phyloP scores from a whole-genome alignment of 1,139 yeast species.

The Magnusiomyces tetraspermus region DNA sequence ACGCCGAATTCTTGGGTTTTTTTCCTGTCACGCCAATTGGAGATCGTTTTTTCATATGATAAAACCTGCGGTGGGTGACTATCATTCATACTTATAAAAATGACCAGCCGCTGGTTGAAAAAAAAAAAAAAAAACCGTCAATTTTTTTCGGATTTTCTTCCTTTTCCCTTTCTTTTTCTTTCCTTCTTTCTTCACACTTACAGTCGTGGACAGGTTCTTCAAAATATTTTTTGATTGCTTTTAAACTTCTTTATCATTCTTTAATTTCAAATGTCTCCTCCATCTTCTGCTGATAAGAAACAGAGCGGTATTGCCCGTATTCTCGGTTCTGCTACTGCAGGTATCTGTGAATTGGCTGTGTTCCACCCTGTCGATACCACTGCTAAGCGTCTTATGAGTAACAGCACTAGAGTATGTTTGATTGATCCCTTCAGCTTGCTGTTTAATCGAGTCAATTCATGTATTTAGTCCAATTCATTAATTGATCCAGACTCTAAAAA shows the following conservation, averaged over 20 bases:
- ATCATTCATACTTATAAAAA: no score
- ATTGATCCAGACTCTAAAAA: no score
- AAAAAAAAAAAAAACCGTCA: neutral
- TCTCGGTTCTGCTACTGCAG: constrained; percentile 95
- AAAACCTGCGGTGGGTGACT: no score
- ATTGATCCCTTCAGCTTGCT: no score
- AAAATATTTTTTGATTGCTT: neutral
- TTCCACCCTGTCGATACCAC: constrained; percentile 99
- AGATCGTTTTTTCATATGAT: no score
- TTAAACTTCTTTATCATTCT: neutral
- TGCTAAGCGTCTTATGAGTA: constrained; percentile 95
- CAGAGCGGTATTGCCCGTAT: constrained; percentile 88
- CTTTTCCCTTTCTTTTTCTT: neutral
- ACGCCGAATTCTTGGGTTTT: no score
- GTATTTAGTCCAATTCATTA: no score
- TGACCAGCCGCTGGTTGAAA: no score
- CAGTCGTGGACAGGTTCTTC: neutral
- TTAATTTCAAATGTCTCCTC: constrained; percentile 41
- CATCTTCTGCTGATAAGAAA: constrained; percentile 53
- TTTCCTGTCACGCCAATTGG: no score
- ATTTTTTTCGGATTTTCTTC: neutral
- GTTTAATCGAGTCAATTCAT: no score
- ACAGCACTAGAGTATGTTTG: constrained; percentile 52
- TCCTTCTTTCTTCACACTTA: neutral
- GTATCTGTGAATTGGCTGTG: constrained; percentile 89